Evolutionary conservation across 345 rosid genomes (phyloP).

Genomic region (Erysimum cheiranthoides): DNA sequence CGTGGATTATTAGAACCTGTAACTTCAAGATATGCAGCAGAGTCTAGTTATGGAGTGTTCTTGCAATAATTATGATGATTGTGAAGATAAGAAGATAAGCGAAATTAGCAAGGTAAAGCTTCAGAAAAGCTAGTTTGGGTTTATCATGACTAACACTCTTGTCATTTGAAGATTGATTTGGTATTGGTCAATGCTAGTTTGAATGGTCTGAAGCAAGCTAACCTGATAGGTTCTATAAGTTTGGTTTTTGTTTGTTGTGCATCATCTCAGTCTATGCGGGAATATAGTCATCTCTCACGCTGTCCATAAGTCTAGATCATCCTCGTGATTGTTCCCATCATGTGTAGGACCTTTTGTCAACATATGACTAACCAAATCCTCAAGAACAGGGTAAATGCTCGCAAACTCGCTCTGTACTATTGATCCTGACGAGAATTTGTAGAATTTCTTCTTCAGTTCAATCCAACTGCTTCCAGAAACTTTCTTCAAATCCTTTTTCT

Average conservation of each 20-base stretch:
- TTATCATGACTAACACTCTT: not conserved
- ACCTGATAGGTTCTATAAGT: constrained; percentile 18
- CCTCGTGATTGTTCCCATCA: constrained; percentile 23
- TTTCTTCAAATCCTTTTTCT: constrained; percentile 73
- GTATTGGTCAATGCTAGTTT: constrained; percentile 27
- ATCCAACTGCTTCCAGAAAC: constrained; percentile 75
- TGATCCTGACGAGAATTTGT: constrained; percentile 58
- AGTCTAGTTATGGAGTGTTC: constrained; percentile 8
- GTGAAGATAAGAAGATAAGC: constrained; percentile 5
- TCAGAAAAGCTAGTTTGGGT: constrained; percentile 27
- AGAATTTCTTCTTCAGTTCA: constrained; percentile 56
- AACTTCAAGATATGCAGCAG: constrained; percentile 26
- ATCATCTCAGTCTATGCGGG: constrained; percentile 14
- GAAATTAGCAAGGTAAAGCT: constrained; percentile 5
- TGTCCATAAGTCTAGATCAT: constrained; percentile 30
- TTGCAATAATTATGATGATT: constrained; percentile 13
- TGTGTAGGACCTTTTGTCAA: constrained; percentile 30
- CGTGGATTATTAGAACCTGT: constrained; percentile 19
- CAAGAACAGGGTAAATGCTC: constrained; percentile 40
- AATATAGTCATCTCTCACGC: constrained; percentile 29
- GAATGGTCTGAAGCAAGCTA: constrained; percentile 23
- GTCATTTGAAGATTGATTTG: constrained; percentile 8
- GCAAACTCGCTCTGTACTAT: constrained; percentile 29
- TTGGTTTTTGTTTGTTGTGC: constrained; percentile 14
- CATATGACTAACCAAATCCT: constrained; percentile 41